Percentiles rank a stretch among this genome's conserved stretches.
phyloP scores from a whole-genome alignment of 768 basidiomycete genomes.

The Pilatotrama ljubarskyi region DNA sequence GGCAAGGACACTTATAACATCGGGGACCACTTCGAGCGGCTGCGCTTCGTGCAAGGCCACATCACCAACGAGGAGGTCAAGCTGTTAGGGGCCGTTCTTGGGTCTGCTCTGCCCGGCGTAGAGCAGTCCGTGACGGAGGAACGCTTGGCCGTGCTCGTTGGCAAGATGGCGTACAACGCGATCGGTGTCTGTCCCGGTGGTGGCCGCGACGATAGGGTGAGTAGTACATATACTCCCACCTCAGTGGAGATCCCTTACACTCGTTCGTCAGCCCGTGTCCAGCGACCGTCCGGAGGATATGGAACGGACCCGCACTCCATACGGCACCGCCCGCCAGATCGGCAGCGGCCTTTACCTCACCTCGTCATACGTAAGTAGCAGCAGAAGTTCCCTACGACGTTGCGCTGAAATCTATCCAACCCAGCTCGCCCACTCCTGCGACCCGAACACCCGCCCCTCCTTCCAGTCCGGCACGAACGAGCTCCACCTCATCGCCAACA shows the following conservation, averaged over 20 bases:
- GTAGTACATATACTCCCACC: constrained; percentile 9
- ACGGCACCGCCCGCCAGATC: constrained; percentile 73
- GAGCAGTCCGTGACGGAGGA: constrained; percentile 71
- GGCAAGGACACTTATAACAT: constrained; percentile 61
- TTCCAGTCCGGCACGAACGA: constrained; percentile 69
- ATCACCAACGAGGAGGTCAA: constrained; percentile 49
- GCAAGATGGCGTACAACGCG: constrained; percentile 76
- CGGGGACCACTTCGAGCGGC: constrained; percentile 75
- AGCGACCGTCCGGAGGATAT: constrained; percentile 63
- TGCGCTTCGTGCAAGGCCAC: constrained; percentile 63
- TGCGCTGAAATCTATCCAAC: too few relatives aligned
- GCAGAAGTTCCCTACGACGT: too few relatives aligned
- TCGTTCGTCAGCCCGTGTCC: constrained; percentile 48
- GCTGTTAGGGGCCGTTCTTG: constrained; percentile 55
- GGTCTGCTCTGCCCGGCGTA: constrained; percentile 65
- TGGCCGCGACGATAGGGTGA: constrained; percentile 72
- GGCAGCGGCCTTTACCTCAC: constrained; percentile 76
- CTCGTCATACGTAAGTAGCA: constrained; percentile 62
- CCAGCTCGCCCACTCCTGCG: constrained; percentile 72
- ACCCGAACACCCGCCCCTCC: constrained; percentile 62
- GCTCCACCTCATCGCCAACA: constrained; percentile 66
- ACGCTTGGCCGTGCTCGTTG: constrained; percentile 56
- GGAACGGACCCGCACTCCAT: constrained; percentile 75
- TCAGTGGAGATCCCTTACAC: background rate
- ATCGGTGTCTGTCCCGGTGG: constrained; percentile 69